These are phyloP conservation scores for Collybia sp. DNA, from an alignment of 768 basidiomycete genomes.

Conservation along the genomic window DNA sequence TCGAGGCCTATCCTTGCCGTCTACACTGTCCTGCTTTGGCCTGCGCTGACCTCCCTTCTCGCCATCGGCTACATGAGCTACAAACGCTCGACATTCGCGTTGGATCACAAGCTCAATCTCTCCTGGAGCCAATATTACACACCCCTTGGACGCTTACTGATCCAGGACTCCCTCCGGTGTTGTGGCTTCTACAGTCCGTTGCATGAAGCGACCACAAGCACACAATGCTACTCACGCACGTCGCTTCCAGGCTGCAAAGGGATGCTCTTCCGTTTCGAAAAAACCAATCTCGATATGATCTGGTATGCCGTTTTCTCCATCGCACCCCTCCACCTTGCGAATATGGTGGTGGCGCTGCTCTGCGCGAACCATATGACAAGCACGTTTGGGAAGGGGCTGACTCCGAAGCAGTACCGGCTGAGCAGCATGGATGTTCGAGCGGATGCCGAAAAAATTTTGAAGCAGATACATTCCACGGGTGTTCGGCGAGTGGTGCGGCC, in stretches of 20 bases:
- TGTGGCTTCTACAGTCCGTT: constrained; percentile 62
- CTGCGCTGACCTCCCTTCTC: constrained; percentile 50
- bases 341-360: constrained; percentile 55
- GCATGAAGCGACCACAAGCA: constrained; percentile 56
- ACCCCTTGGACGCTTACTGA: constrained; percentile 41
- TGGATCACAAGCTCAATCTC: constrained; percentile 63
- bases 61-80: constrained; percentile 63
- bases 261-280: constrained; percentile 50
- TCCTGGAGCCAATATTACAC: constrained; percentile 66
- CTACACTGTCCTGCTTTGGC: constrained; percentile 68
- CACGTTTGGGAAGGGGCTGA: constrained; percentile 62
- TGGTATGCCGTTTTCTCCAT: constrained; percentile 51
- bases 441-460: constrained; percentile 29
- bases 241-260: constrained; percentile 66
- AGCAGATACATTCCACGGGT: constrained; percentile 1
- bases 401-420: constrained; percentile 55
- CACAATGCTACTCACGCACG: constrained; percentile 56
- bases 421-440: constrained; percentile 39
- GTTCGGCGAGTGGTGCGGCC: constrained; percentile 10
- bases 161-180: constrained; percentile 61
- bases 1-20: constrained; percentile 64
- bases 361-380: constrained; percentile 65
- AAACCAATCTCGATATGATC: constrained; percentile 35
- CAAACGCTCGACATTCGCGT: constrained; percentile 51
- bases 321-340: constrained; percentile 54